Percentiles rank a stretch among this genome's conserved stretches.
phyloP scores from a whole-genome alignment of 371 early-diverging fungal genomes.

The Saksenaea oblongispora region DNA sequence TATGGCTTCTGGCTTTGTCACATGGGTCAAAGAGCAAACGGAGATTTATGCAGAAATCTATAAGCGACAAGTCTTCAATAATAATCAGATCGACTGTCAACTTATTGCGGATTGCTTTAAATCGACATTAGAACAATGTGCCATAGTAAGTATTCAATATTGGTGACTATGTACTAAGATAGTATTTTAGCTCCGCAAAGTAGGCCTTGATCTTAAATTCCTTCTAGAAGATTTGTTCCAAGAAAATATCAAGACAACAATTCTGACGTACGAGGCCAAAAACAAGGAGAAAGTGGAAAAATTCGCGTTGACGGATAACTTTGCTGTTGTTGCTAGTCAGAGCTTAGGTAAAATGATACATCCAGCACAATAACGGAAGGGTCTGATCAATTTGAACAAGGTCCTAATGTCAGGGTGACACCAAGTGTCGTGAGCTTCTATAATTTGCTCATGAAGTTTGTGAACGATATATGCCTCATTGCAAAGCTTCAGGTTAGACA shows the following conservation, averaged over 20 bases:
- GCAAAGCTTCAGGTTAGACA: slow-evolving; percentile 63
- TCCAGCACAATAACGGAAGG: neutral
- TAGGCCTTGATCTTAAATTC: slow-evolving; percentile 86
- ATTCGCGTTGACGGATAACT: slow-evolving; percentile 63
- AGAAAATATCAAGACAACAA: slow-evolving; percentile 68
- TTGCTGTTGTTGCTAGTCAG: slow-evolving; percentile 59
- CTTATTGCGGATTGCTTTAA: slow-evolving; percentile 85
- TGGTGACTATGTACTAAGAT: neutral
- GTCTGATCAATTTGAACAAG: slow-evolving; percentile 10
- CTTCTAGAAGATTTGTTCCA: slow-evolving; percentile 80
- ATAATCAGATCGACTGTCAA: slow-evolving; percentile 71
- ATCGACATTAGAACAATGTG: slow-evolving; percentile 74
- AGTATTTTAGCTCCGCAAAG: slow-evolving; percentile 53
- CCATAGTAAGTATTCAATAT: slow-evolving; percentile 49
- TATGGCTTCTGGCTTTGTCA: slow-evolving; percentile 89
- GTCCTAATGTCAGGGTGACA: slow-evolving; percentile 49
- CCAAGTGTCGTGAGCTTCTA: slow-evolving; percentile 66
- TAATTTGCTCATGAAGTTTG: slow-evolving; percentile 77
- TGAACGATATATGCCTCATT: slow-evolving; percentile 72
- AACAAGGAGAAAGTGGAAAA: slow-evolving; percentile 56
- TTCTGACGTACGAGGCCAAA: slow-evolving; percentile 62
- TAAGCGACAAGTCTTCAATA: slow-evolving; percentile 85
- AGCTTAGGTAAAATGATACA: slow-evolving; percentile 44
- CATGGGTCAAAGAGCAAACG: slow-evolving; percentile 89
- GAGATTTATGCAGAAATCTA: slow-evolving; percentile 84